phyloP scores from a whole-genome alignment of 2,329 filamentous ascomycete genomes.

The Coniochaeta ligniaria region DNA sequence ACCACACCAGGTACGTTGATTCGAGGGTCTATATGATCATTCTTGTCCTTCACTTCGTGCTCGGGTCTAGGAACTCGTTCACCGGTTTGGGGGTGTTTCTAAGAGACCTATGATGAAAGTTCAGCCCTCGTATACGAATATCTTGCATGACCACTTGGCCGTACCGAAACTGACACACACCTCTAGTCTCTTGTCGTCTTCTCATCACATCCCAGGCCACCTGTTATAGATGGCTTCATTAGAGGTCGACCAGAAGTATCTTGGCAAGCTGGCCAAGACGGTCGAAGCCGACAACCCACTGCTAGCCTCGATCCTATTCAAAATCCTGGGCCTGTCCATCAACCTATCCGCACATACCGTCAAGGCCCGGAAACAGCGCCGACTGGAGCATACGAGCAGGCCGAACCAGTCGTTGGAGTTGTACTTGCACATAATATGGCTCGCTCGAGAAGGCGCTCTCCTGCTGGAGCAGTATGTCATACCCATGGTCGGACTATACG shows the following conservation, averaged over 20 bases:
- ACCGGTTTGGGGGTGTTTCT: no score
- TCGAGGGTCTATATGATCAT: no score
- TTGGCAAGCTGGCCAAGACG: slow-evolving; percentile 78
- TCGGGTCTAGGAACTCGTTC: no score
- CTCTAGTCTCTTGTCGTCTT: not conserved
- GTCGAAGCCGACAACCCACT: slow-evolving; percentile 72
- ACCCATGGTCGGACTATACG: slow-evolving; percentile 71
- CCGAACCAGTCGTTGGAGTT: slow-evolving; percentile 63
- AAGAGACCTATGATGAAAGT: no score
- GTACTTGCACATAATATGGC: slow-evolving; percentile 87
- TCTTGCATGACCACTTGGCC: no score
- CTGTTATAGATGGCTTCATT: slow-evolving; percentile 73
- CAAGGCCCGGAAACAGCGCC: slow-evolving; percentile 73
- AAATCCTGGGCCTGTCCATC: slow-evolving; percentile 83
- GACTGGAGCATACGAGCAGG: slow-evolving; percentile 72
- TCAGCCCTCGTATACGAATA: no score
- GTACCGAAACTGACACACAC: not conserved
- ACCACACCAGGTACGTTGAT: no score
- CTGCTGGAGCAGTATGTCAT: slow-evolving; percentile 85
- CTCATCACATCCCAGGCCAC: not conserved
- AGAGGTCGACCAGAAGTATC: slow-evolving; percentile 94
- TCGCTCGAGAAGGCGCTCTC: slow-evolving; percentile 82
- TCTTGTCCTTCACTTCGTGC: no score
- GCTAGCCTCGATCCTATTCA: slow-evolving; percentile 77
- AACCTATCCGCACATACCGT: slow-evolving; percentile 80